Evolutionary conservation across 805 yeast species (phyloP).

Genomic region (Kodamaea nitidulidarum): DNA sequence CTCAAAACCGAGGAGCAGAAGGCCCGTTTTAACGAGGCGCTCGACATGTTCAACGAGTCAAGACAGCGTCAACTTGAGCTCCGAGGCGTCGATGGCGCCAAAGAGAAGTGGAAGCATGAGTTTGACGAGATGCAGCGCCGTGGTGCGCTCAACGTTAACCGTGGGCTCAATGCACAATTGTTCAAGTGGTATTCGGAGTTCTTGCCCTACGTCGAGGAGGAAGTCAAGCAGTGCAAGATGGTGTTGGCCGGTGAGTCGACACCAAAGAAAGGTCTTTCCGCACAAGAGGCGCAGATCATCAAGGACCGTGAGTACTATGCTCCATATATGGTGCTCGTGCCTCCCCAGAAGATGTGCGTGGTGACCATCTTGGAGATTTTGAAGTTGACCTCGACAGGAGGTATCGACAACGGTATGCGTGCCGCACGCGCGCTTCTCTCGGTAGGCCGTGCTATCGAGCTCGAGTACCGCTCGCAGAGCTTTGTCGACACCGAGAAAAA

Average conservation of each 20-base stretch:
- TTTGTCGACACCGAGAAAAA: conserved; percentile 55
- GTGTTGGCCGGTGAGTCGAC: conserved; percentile 29
- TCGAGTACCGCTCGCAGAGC: conserved; percentile 74
- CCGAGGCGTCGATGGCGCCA: conserved; percentile 79
- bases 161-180: conserved; percentile 64
- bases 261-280: conserved; percentile 14
- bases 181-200: conserved; percentile 82
- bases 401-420: conserved; percentile 74
- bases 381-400: conserved; percentile 70
- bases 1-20: conserved; percentile 44
- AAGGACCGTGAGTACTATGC: conserved; percentile 59
- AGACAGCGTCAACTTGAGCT: conserved; percentile 77
- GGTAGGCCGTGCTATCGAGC: conserved; percentile 80
- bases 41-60: conserved; percentile 67
- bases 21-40: conserved; percentile 53
- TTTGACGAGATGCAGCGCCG: conserved; percentile 61
- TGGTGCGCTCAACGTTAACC: conserved; percentile 53
- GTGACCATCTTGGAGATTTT: conserved; percentile 80
- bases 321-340: conserved; percentile 68
- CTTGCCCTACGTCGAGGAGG: conserved; percentile 67
- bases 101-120: conserved; percentile 83
- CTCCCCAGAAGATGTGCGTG: conserved; percentile 77
- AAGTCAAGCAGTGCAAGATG: conserved; percentile 51
- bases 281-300: conserved; percentile 23
- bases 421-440: conserved; percentile 76